Evolutionary conservation across 345 rosid genomes (phyloP).

Genomic region (Eucalyptus pumila): DNA sequence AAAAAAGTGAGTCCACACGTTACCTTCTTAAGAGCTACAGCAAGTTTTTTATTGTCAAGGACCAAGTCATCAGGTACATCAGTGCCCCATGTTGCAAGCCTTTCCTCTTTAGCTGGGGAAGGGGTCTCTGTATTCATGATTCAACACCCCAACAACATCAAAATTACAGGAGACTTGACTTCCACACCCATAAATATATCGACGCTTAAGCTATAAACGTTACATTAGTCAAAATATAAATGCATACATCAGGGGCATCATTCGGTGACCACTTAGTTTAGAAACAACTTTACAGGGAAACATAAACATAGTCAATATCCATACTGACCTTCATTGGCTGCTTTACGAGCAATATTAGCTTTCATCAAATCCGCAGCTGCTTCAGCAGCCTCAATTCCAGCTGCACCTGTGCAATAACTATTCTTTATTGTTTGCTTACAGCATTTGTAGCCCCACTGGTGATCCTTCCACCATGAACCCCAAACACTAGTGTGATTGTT

Average conservation of each 20-base stretch:
- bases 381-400: slow-evolving; percentile 77
- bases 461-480: slow-evolving; percentile 89
- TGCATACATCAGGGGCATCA: not conserved
- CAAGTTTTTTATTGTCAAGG: slow-evolving; percentile 45
- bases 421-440: slow-evolving; percentile 58
- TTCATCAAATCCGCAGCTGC: slow-evolving; percentile 58
- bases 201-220: not conserved
- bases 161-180: not conserved
- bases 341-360: slow-evolving; percentile 47
- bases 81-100: slow-evolving; percentile 67
- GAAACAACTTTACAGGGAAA: not conserved
- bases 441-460: slow-evolving; percentile 73
- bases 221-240: not conserved
- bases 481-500: slow-evolving; percentile 61
- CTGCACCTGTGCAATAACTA: slow-evolving; percentile 67
- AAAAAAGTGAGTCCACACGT: not conserved
- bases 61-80: slow-evolving; percentile 55
- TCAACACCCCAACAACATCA: not conserved
- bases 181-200: not conserved
- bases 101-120: slow-evolving; percentile 40
- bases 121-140: slow-evolving; percentile 10
- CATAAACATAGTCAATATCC: not conserved
- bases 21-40: slow-evolving; percentile 58
- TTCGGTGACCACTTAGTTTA: not conserved
- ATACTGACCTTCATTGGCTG: slow-evolving; percentile 28